Evolutionary conservation across 345 rosid species (phyloP).

Genomic region (Adansonia digitata): DNA sequence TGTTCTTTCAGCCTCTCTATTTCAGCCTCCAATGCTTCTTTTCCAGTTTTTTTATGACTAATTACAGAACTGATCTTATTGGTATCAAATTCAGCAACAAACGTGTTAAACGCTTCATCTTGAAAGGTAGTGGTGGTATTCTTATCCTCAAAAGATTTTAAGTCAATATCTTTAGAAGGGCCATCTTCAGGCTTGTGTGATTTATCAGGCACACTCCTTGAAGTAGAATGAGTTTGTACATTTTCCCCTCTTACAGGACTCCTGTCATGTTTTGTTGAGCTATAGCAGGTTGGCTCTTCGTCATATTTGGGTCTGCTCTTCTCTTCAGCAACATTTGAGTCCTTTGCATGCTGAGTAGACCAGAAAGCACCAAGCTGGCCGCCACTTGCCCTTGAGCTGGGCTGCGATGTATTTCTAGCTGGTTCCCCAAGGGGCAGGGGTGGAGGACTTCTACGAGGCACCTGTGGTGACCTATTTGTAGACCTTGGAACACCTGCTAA

Average conservation of each 20-base stretch:
- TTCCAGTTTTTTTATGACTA: conserved; percentile 27
- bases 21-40: conserved; percentile 58
- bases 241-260: conserved; percentile 46
- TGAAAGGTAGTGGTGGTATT: conserved; percentile 32
- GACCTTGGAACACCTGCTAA: conserved; percentile 47
- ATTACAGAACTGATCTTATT: conserved; percentile 42
- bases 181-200: conserved; percentile 31
- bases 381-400: conserved; percentile 44
- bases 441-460: conserved; percentile 84
- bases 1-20: conserved; percentile 68
- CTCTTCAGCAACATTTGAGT: conserved; percentile 48
- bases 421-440: conserved; percentile 51
- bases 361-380: conserved; percentile 89
- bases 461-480: conserved; percentile 51
- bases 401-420: conserved; percentile 17
- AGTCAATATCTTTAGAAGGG: conserved; percentile 47
- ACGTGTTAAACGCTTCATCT: conserved; percentile 62
- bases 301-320: conserved; percentile 52
- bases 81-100: conserved; percentile 85
- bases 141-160: conserved; percentile 36
- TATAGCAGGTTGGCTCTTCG: conserved; percentile 47
- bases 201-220: conserved; percentile 31
- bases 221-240: conserved; percentile 27
- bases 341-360: conserved; percentile 77
- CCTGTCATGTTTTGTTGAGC: conserved; percentile 38